Conservation (phyloP, 2,329 filamentous ascomycete genomes). For the Sarocladiaceae sp. region DNA sequence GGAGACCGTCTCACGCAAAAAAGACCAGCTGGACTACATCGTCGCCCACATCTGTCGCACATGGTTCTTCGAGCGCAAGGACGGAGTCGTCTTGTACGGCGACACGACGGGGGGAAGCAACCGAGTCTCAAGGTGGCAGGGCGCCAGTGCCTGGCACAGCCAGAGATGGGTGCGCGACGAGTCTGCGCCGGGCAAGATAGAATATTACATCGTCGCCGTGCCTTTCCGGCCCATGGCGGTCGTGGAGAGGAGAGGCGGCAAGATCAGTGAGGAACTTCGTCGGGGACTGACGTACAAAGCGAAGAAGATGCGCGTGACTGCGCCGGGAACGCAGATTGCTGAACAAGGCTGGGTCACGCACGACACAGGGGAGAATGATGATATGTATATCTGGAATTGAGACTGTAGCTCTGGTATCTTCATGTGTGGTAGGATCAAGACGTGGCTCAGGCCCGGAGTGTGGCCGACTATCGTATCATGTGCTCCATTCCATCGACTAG, state of each 20-base stretch:
- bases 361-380: no score
- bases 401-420: no score
- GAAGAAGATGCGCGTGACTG: neutral
- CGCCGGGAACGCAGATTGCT: neutral
- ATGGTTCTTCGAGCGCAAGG: constrained; percentile 29
- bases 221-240: constrained; percentile 22
- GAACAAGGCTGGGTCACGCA: constrained; percentile 2
- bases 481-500: no score
- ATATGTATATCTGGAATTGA: no score
- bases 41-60: constrained; percentile 26
- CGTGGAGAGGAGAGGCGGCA: constrained; percentile 15
- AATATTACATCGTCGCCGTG: constrained; percentile 37
- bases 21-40: constrained; percentile 37
- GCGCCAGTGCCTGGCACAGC: constrained; percentile 33
- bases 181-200: constrained; percentile 26
- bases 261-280: neutral
- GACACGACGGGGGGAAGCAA: constrained; percentile 18
- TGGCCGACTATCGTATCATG: no score
- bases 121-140: constrained; percentile 30
- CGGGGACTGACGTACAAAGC: neutral
- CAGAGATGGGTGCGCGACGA: constrained; percentile 37
- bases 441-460: no score
- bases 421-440: no score
- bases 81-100: constrained; percentile 24
- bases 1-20: constrained; percentile 40